These are phyloP conservation scores for Naganishia friedmannii DNA, from an alignment of 768 basidiomycete species.

Conservation along the genomic window DNA sequence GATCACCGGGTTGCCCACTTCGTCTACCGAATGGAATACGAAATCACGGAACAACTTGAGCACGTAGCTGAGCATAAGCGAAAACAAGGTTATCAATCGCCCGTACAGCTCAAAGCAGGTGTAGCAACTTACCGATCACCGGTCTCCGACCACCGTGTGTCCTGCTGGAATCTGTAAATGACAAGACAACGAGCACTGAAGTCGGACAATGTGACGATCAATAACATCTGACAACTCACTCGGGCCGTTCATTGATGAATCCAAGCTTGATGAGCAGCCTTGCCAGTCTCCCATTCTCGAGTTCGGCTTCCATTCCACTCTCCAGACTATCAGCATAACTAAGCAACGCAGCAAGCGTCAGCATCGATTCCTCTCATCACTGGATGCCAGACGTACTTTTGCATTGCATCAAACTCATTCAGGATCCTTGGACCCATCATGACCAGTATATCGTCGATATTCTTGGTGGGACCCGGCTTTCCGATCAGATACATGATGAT, in stretches of 20 bases:
- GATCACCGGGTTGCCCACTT: conserved; percentile 79
- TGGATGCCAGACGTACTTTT: conserved; percentile 59
- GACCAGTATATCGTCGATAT: conserved; percentile 73
- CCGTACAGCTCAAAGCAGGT: neutral
- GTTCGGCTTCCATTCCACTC: conserved; percentile 74
- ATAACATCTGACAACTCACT: conserved; percentile 60
- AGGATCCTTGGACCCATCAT: conserved; percentile 69
- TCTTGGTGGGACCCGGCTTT: conserved; percentile 68
- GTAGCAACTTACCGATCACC: conserved; percentile 64
- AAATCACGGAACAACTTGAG: conserved; percentile 97
- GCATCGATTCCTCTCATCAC: neutral
- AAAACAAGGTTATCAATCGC: neutral
- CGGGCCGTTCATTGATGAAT: conserved; percentile 98
- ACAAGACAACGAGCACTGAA: neutral
- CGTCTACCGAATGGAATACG: conserved; percentile 96
- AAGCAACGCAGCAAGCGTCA: neutral
- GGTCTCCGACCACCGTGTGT: conserved; percentile 95
- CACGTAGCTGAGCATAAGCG: conserved; percentile 61
- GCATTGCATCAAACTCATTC: conserved; percentile 79
- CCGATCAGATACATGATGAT: conserved; percentile 69
- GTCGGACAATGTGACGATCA: neutral
- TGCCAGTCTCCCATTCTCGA: conserved; percentile 90
- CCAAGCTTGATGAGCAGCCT: conserved; percentile 88
- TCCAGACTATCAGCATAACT: conserved; percentile 81
- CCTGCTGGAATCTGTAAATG: conserved; percentile 74